phyloP scores from a whole-genome alignment of 75 land plant genomes.

The Larix kaempferi region DNA sequence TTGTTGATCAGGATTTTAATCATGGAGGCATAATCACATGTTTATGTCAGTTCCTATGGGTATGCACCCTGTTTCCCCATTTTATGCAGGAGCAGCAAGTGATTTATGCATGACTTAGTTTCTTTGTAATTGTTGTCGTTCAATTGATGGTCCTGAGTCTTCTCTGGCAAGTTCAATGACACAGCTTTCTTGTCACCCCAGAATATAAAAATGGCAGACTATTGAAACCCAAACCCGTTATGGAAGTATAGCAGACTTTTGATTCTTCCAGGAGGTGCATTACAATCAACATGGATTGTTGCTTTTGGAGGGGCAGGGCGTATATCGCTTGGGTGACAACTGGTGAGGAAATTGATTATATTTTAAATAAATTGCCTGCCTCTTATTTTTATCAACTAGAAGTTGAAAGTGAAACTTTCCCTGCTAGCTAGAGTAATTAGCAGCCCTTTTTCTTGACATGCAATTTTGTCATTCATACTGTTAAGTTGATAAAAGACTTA shows the following conservation, averaged over 20 bases:
- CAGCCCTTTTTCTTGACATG: too few species aligned
- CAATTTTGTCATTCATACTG: neutral
- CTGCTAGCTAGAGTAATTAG: neutral
- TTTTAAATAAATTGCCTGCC: neutral
- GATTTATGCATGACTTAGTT: neutral
- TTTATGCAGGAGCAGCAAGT: neutral
- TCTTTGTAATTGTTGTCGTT: neutral
- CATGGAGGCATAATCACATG: too few species aligned
- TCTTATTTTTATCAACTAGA: neutral
- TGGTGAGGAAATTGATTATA: slow-evolving; percentile 47
- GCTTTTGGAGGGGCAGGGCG: slow-evolving; percentile 90
- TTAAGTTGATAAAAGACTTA: neutral
- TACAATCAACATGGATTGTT: slow-evolving; percentile 97
- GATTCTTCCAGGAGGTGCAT: slow-evolving; percentile 78
- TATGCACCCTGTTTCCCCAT: neutral
- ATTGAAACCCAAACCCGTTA: too few species aligned
- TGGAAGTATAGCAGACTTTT: neutral
- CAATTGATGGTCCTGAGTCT: neutral
- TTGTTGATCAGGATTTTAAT: too few species aligned
- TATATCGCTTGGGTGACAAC: slow-evolving; percentile 85
- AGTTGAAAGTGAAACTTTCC: neutral
- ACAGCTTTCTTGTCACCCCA: too few species aligned
- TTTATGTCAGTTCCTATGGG: too few species aligned
- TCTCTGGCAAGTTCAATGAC: neutral
- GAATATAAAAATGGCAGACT: too few species aligned